A percentile compares a stretch with the other conserved stretches of the same genome.
phyloP scores from a whole-genome alignment of 2,329 filamentous ascomycete genomes.

The Macroventuria anomochaeta region DNA sequence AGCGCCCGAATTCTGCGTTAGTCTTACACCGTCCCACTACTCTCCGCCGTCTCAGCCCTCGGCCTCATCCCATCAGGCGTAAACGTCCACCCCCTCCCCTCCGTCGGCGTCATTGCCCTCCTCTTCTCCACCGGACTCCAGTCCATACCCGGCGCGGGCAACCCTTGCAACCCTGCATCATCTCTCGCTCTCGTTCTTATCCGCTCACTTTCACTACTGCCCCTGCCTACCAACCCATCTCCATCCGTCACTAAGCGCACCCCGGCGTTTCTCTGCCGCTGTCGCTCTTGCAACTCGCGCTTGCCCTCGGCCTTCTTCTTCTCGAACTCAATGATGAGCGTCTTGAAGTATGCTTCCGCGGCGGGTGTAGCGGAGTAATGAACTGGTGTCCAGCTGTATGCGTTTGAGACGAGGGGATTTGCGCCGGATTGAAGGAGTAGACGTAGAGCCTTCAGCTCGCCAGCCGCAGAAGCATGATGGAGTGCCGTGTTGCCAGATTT shows the following conservation, averaged over 20 bases:
- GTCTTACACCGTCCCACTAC: conserved; percentile 38
- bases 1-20: background rate
- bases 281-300: conserved; percentile 39
- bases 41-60: conserved; percentile 49
- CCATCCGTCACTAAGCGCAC: conserved; percentile 47
- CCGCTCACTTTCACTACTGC: conserved; percentile 16
- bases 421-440: conserved; percentile 81
- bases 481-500: conserved; percentile 82
- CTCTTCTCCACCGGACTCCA: conserved; percentile 50
- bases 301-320: conserved; percentile 60
- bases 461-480: conserved; percentile 84
- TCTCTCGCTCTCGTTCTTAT: conserved; percentile 37
- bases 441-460: conserved; percentile 77
- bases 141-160: conserved; percentile 44
- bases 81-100: conserved; percentile 40
- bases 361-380: conserved; percentile 82
- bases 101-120: conserved; percentile 50
- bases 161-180: conserved; percentile 40
- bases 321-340: conserved; percentile 74
- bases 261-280: conserved; percentile 42
- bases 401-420: conserved; percentile 73
- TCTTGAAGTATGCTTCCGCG: conserved; percentile 84
- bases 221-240: conserved; percentile 21
- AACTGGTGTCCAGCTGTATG: conserved; percentile 82
- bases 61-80: conserved; percentile 38